Conservation (phyloP, 1,284 basidiomycete genomes). For the Coniophora puteana region DNA sequence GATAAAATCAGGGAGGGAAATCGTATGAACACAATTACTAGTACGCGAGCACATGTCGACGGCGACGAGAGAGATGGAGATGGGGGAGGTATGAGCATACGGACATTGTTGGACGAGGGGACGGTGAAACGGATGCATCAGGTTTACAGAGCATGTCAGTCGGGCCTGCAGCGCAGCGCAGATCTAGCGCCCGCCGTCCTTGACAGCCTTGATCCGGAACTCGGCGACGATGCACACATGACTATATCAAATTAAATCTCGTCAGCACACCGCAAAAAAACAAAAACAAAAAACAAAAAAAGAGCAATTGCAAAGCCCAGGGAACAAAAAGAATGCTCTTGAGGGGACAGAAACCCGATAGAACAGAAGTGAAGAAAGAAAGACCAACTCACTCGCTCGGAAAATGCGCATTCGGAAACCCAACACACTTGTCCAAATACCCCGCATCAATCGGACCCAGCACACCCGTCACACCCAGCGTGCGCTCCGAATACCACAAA, state of each 20-base stretch:
- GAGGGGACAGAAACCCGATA: conserved; percentile 10
- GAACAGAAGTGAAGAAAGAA: too few relatives aligned
- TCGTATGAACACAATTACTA: too few relatives aligned
- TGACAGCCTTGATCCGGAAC: conserved; percentile 68
- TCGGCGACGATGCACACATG: conserved; percentile 65
- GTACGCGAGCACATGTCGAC: neutral
- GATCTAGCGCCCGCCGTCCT: neutral
- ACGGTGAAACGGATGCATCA: too few relatives aligned
- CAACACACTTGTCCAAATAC: conserved; percentile 90
- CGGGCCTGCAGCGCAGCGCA: too few relatives aligned
- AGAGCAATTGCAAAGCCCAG: conserved; percentile 1
- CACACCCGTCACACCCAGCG: conserved; percentile 81
- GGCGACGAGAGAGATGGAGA: neutral
- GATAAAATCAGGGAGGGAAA: too few relatives aligned
- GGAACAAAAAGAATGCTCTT: too few relatives aligned
- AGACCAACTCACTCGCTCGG: conserved; percentile 80
- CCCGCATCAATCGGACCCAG: conserved; percentile 84
- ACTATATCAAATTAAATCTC: conserved; percentile 40
- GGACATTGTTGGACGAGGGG: too few relatives aligned
- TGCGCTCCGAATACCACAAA: conserved; percentile 85
- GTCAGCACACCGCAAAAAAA: conserved; percentile 10
- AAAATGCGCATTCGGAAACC: conserved; percentile 97
- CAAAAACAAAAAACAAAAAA: conserved; percentile 9
- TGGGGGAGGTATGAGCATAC: neutral
- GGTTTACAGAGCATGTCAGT: too few relatives aligned